Evolutionary conservation across 164 flowering plant genomes (phyloP).

Genomic region (Vitis labrusca): DNA sequence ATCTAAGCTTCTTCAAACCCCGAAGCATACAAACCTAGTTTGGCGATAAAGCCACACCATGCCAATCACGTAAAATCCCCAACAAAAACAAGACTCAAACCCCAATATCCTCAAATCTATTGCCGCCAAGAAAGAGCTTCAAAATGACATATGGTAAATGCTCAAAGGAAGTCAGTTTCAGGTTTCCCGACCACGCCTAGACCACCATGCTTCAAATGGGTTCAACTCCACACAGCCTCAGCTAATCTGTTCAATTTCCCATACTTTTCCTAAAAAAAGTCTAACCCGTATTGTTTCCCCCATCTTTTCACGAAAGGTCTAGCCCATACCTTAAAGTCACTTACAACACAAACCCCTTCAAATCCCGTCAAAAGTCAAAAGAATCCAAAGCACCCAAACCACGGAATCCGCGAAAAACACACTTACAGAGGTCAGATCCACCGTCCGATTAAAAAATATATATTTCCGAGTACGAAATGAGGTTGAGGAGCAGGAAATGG

Average conservation of each 20-base stretch:
- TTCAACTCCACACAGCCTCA: background rate
- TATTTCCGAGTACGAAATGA: too few relatives aligned
- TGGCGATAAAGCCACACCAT: background rate
- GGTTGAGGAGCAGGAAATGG: too few relatives aligned
- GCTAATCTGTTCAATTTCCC: conserved; percentile 1
- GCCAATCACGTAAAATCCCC: background rate
- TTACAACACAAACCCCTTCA: background rate
- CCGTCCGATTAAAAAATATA: background rate
- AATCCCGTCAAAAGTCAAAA: background rate
- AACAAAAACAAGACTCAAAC: background rate
- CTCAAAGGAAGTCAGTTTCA: background rate
- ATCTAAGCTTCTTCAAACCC: background rate
- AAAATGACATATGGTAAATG: background rate
- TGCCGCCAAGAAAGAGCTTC: background rate
- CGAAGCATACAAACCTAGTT: background rate
- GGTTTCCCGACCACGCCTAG: background rate
- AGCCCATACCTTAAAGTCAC: background rate
- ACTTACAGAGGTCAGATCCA: background rate
- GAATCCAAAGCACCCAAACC: background rate
- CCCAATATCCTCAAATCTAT: background rate
- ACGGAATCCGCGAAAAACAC: background rate
- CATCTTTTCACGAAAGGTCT: background rate
- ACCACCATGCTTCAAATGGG: background rate
- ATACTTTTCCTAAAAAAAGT: background rate
- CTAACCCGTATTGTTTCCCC: background rate